Evolutionary conservation across 2,329 filamentous ascomycete genomes (phyloP).

Genomic region (Endocalyx cinctus): DNA sequence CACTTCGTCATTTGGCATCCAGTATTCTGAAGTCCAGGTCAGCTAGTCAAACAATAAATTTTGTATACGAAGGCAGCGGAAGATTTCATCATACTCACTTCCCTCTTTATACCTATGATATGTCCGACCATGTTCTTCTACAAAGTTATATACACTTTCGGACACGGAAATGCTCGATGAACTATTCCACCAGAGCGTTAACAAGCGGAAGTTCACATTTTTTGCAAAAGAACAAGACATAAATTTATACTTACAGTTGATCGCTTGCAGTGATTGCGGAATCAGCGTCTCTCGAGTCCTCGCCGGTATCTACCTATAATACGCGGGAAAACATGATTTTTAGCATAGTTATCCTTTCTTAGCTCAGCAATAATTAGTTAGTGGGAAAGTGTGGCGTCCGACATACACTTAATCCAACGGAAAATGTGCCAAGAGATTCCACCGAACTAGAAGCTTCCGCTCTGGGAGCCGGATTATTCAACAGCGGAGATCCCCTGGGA

Average conservation of each 20-base stretch:
- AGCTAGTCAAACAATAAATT: neutral
- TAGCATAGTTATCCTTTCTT: too few relatives aligned
- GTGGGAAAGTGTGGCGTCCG: neutral
- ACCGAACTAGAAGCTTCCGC: too few relatives aligned
- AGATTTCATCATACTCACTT: slow-evolving; percentile 19
- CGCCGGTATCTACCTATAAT: slow-evolving; percentile 6
- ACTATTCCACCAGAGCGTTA: slow-evolving; percentile 2
- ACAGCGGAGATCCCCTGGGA: too few relatives aligned
- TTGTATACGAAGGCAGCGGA: too few relatives aligned
- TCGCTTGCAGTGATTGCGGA: slow-evolving; percentile 7
- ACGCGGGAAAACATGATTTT: neutral
- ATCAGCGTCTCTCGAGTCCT: slow-evolving; percentile 5
- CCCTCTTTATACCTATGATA: slow-evolving; percentile 22
- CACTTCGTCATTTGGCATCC: slow-evolving; percentile 20
- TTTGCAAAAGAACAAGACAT: too few relatives aligned
- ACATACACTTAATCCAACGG: slow-evolving; percentile 10
- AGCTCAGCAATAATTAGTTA: too few relatives aligned
- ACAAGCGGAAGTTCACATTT: neutral
- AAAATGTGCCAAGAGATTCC: slow-evolving; percentile 8
- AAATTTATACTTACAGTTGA: slow-evolving; percentile 6
- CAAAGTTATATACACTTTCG: slow-evolving; percentile 20
- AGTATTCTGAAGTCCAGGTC: slow-evolving; percentile 11
- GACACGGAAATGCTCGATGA: slow-evolving; percentile 18
- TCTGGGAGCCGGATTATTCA: too few relatives aligned
- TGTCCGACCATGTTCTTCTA: slow-evolving; percentile 18